Percentiles rank a stretch among this genome's conserved stretches.
Conservation (phyloP, 495 filamentous ascomycete genomes). For the Aspergillus panamensis region DNA sequence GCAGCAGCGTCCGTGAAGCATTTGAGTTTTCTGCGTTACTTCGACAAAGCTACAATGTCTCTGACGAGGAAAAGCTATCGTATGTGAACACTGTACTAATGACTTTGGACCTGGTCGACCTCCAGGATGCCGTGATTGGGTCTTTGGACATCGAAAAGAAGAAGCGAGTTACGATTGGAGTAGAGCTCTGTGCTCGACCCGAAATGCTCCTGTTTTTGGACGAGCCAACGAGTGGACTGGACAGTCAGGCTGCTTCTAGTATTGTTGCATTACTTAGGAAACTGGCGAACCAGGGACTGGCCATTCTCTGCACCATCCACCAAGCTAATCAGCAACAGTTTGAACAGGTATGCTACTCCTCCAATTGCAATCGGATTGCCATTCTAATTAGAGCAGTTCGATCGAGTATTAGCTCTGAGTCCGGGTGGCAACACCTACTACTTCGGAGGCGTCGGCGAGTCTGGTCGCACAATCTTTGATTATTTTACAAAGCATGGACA, state of each 20-base stretch:
- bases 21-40: conserved; percentile 82
- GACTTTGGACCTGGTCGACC: conserved; percentile 74
- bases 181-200: conserved; percentile 76
- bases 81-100: conserved; percentile 81
- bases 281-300: conserved; percentile 61
- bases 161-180: conserved; percentile 72
- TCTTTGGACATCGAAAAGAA: conserved; percentile 61
- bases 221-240: conserved; percentile 70
- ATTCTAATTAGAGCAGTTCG: conserved; percentile 50
- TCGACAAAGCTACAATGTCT: conserved; percentile 65
- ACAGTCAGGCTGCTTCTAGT: conserved; percentile 69
- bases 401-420: conserved; percentile 63
- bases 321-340: conserved; percentile 77
- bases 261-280: conserved; percentile 70
- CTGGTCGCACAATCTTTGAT: conserved; percentile 42
- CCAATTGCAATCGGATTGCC: conserved; percentile 66
- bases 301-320: conserved; percentile 66
- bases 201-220: conserved; percentile 68
- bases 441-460: conserved; percentile 64
- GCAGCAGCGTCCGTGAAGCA: conserved; percentile 79
- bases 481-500: conserved; percentile 53
- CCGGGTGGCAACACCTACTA: conserved; percentile 64
- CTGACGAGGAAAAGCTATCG: conserved; percentile 68
- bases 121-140: conserved; percentile 82
- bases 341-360: conserved; percentile 55